Evolutionary conservation across 108 stramenopile species (phyloP).

Genomic region (Schizochytrium sp.): DNA sequence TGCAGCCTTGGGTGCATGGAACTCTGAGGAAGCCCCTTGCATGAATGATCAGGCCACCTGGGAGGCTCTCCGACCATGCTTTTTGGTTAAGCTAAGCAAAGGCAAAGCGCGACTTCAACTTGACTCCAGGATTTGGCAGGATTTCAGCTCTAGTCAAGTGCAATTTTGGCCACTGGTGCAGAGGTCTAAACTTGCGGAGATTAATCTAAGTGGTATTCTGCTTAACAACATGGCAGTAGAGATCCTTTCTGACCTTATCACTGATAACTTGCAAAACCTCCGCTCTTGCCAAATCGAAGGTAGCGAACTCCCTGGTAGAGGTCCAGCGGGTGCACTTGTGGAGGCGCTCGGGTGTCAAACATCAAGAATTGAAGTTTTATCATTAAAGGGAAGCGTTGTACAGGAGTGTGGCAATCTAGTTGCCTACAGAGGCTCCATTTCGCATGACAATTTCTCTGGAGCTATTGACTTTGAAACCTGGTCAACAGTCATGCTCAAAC

Average conservation of each 20-base stretch:
- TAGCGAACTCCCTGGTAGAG: neutral
- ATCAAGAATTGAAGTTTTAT: neutral
- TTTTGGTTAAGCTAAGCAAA: too few relatives aligned
- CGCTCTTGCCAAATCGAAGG: neutral
- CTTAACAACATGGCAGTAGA: neutral
- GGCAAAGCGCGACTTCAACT: neutral
- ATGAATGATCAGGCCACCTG: too few relatives aligned
- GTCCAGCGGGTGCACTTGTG: neutral
- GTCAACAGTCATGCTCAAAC: slow-evolving; percentile 9
- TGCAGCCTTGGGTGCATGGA: too few relatives aligned
- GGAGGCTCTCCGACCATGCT: too few relatives aligned
- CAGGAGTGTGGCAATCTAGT: neutral
- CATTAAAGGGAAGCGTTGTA: neutral
- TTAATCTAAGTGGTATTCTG: neutral
- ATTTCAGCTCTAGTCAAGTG: neutral
- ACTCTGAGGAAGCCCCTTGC: too few relatives aligned
- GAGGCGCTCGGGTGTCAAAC: neutral
- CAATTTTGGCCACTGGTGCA: neutral
- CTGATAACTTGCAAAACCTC: neutral
- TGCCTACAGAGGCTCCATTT: neutral
- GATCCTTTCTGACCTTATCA: neutral
- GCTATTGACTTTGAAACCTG: neutral
- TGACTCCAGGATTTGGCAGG: neutral
- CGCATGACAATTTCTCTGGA: slow-evolving; percentile 1
- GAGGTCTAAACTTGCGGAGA: neutral